Percentiles rank a stretch among this genome's conserved stretches.
Evolutionary conservation across 495 filamentous ascomycete species (phyloP).

Genomic region (Talaromyces adpressus): DNA sequence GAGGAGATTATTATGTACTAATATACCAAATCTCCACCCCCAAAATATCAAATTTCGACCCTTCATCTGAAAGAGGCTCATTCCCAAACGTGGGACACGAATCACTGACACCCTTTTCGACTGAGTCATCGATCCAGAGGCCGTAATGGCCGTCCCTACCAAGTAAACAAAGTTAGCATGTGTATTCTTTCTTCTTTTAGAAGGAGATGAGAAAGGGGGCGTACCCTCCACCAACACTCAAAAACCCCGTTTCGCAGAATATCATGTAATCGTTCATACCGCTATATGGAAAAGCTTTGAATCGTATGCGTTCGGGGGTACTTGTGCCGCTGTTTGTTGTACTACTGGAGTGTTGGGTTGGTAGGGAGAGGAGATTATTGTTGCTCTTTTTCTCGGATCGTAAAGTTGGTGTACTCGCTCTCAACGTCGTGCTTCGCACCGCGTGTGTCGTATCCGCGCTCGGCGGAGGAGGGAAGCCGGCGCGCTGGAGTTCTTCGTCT

Average conservation of each 20-base stretch:
- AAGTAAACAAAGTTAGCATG: neutral
- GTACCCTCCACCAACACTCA: constrained; percentile 79
- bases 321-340: constrained; percentile 32
- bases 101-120: constrained; percentile 78
- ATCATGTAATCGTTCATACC: constrained; percentile 96
- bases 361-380: neutral
- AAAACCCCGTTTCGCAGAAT: constrained; percentile 77
- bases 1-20: constrained; percentile 35
- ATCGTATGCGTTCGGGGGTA: constrained; percentile 64
- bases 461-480: constrained; percentile 61
- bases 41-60: constrained; percentile 84
- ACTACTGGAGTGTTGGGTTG: too few relatives aligned
- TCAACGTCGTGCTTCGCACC: constrained; percentile 60
- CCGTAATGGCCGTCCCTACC: constrained; percentile 80
- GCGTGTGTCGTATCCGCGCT: constrained; percentile 64
- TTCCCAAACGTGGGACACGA: constrained; percentile 89
- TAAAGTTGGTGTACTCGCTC: neutral
- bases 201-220: neutral
- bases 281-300: constrained; percentile 95
- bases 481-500: constrained; percentile 31
- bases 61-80: constrained; percentile 89
- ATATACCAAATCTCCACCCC: constrained; percentile 93
- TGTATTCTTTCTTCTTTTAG: too few relatives aligned
- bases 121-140: constrained; percentile 83
- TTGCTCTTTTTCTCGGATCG: neutral